Base-by-base conservation (phyloP, 1,284 basidiomycete genomes). In the Puccinia novopanici region DNA sequence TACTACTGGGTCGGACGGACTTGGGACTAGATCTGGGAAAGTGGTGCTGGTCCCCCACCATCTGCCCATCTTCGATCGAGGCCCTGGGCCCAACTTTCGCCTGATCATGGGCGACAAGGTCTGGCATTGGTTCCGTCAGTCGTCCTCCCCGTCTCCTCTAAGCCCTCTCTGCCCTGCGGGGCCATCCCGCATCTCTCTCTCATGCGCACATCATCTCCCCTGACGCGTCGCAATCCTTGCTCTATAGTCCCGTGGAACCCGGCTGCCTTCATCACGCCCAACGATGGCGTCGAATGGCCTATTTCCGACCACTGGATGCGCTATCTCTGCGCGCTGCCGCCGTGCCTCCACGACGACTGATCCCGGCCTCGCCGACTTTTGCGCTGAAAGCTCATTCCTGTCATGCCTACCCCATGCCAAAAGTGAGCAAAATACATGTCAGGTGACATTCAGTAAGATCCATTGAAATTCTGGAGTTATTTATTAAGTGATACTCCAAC, bases 91-190 rank as follows among this genome's bases (percentile, higher is more conserved):
- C 3, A 77, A 77, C 54, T 67, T 61, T 37, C 37, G 30, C 3
- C 63, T 68, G 10, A 55, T 70, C 34, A 77, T 77, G 75, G 75
- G 75, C 24, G 37, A 27, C 37, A 13, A 30, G n/a, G 24, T 54
- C 24, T 77, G 75, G 75, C 61, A 77, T 27, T 77, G 75, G 75
- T 77, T 77, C 45, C 27, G 75, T 77, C 54, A 37, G 75, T 75
- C 19, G 5, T 50, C 3, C 24, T 57, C 55, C 55, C 10, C 5
- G 45, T 12, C 15, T 22, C 12, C 4, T 54, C 27, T 34, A 37
- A 9, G 9, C 27, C 22, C 52, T 50, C 12, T 63, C 59, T 40
- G 22, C 34, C 59, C 9, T 30, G 40, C 24, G 27, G 3, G 34
- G 15, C 27, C 15, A 34, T 30, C 8, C 40, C 5, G 30, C 2